These are phyloP conservation scores for Leishmania martiniquensis DNA, from an alignment of 208 protist species.

Conservation along the genomic window DNA sequence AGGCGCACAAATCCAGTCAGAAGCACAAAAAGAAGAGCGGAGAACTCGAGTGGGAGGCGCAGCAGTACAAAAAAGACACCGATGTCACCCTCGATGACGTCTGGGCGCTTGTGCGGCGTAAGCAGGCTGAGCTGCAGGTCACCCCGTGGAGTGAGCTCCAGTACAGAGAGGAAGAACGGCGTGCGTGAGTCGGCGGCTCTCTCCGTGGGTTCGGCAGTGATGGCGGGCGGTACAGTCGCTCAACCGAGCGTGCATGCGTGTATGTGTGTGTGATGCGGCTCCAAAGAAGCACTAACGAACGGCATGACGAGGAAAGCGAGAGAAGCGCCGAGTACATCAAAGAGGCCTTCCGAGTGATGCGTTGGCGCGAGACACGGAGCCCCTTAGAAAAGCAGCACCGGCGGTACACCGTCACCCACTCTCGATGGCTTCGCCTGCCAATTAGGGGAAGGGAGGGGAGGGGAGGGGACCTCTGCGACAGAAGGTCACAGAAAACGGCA, in stretches of 20 bases:
- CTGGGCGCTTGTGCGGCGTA: conserved; percentile 66
- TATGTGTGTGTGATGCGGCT: background rate
- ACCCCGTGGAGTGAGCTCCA: conserved; percentile 54
- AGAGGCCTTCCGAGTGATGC: background rate
- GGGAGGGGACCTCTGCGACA: no score
- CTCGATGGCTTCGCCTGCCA: background rate
- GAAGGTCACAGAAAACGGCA: no score
- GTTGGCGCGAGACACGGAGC: background rate
- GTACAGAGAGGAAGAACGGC: conserved; percentile 9
- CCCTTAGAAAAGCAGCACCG: background rate
- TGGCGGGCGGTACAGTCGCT: background rate
- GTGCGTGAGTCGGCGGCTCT: background rate
- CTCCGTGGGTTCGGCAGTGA: background rate
- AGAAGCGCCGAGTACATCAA: background rate
- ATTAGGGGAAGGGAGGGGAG: no score
- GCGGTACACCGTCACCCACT: background rate
- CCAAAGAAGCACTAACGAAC: background rate
- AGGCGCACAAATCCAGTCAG: conserved; percentile 57
- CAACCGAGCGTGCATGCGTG: background rate
- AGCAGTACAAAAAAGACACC: conserved; percentile 66
- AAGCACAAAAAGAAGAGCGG: conserved; percentile 79
- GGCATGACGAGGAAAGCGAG: background rate
- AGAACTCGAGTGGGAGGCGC: conserved; percentile 55
- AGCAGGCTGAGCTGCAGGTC: conserved; percentile 54
- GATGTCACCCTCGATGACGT: conserved; percentile 76